A percentile compares a stretch with the other conserved stretches of the same genome.
phyloP scores from a whole-genome alignment of 495 filamentous ascomycete species.

The Daldinia decipiens region DNA sequence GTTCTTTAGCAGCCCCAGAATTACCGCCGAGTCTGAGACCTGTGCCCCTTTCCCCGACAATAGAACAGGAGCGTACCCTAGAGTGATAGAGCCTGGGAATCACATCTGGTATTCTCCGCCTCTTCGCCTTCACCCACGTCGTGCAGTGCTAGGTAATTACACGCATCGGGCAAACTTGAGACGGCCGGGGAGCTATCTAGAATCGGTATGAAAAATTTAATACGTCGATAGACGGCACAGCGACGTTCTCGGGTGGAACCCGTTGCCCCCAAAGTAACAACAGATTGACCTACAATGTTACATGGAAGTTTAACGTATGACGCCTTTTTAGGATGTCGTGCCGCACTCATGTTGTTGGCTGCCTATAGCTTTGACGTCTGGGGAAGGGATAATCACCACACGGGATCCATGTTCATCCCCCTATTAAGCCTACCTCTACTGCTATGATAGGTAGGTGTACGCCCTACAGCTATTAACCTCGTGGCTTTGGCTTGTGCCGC shows the following conservation, averaged over 20 bases:
- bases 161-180: background rate
- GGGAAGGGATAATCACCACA: background rate
- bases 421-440: background rate
- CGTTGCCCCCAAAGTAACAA: background rate
- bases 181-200: background rate
- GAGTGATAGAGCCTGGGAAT: background rate
- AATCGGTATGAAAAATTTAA: background rate
- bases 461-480: background rate
- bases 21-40: constrained; percentile 3
- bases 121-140: background rate
- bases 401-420: background rate
- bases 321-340: constrained; percentile 7
- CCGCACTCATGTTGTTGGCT: constrained; percentile 19
- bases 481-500: constrained; percentile 7
- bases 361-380: constrained; percentile 4
- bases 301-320: constrained; percentile 16
- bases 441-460: background rate
- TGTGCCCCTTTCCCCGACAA: constrained; percentile 3
- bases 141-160: background rate
- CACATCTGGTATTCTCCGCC: constrained; percentile 3
- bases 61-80: background rate
- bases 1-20: background rate
- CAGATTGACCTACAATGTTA: background rate
- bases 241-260: background rate
- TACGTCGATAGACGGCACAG: constrained; percentile 13